Conservation (phyloP, 2,329 filamentous ascomycete genomes). For the Cladorrhinum sp. region DNA sequence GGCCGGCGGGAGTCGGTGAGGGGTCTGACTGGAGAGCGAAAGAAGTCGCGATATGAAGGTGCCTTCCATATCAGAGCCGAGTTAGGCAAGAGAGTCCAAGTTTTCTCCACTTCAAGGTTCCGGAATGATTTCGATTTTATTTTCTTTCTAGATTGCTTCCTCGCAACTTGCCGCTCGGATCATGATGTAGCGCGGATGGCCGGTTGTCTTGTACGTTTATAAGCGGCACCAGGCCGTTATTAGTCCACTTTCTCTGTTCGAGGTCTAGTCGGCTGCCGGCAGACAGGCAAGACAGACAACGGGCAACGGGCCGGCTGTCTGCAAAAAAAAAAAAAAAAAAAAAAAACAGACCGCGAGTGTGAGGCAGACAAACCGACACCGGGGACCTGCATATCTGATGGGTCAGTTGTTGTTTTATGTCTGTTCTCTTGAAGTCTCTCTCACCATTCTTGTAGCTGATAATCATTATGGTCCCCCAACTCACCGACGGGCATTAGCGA, state of each 20-base stretch:
- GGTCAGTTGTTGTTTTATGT: neutral
- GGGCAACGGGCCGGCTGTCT: neutral
- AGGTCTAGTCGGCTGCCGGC: slow-evolving; percentile 1
- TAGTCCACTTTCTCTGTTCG: neutral
- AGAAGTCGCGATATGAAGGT: too few relatives aligned
- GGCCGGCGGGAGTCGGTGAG: too few relatives aligned
- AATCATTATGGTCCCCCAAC: neutral
- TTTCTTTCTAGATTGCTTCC: neutral
- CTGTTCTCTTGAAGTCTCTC: neutral
- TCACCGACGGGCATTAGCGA: neutral
- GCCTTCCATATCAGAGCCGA: too few relatives aligned
- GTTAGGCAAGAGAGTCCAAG: too few relatives aligned
- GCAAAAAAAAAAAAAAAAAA: neutral
- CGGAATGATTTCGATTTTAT: neutral
- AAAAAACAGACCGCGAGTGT: neutral
- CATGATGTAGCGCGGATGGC: neutral
- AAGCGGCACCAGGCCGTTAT: neutral
- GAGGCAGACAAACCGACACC: neutral
- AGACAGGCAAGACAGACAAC: neutral
- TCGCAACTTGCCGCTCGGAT: neutral
- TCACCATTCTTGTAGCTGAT: neutral
- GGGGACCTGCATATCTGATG: slow-evolving; percentile 13
- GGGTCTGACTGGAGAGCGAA: too few relatives aligned
- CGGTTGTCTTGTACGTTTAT: neutral
- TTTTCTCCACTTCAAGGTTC: neutral